These are phyloP conservation scores for Sugiyamaella grinbergsii DNA, from an alignment of 1,139 yeast genomes.

Conservation along the genomic window DNA sequence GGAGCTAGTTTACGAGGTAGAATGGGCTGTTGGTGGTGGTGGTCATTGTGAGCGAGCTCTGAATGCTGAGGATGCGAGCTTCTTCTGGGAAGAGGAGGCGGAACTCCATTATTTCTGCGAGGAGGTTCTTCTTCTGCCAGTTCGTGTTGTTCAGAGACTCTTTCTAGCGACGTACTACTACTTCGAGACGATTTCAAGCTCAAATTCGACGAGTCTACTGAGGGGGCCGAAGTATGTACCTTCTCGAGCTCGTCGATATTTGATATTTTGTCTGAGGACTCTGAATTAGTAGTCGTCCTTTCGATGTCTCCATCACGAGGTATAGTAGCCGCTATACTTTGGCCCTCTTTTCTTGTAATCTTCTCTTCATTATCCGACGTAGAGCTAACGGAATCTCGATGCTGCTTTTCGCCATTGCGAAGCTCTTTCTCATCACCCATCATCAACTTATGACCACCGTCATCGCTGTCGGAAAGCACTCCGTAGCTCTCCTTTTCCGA, in stretches of 20 bases:
- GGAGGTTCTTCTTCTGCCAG: not conserved
- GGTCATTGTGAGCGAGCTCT: not conserved
- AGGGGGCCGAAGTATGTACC: not conserved
- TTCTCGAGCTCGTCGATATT: no score
- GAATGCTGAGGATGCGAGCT: conserved; percentile 17
- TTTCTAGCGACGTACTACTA: conserved; percentile 14
- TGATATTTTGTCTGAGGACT: no score
- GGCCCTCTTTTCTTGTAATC: no score
- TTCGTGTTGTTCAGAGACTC: conserved; percentile 14
- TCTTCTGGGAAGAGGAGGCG: conserved; percentile 23
- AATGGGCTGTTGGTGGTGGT: conserved; percentile 1
- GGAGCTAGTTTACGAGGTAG: conserved; percentile 20
- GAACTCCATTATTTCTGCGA: conserved; percentile 3
- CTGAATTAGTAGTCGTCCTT: no score
- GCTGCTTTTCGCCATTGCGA: not conserved
- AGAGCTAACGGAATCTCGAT: not conserved
- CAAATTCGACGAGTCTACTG: not conserved
- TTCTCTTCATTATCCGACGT: no score
- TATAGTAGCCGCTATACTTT: no score
- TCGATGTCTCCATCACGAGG: no score
- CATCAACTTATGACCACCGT: not conserved
- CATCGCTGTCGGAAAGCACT: conserved; percentile 7
- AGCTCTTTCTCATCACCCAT: not conserved
- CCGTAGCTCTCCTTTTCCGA: conserved; percentile 35
- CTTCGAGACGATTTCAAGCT: conserved; percentile 15